Evolutionary conservation across 129 eudicot genomes (phyloP).

Genomic region (Daucus carota): DH1_v3.0 NC_030388.2:12261001-12261500

Average conservation of each 20-base stretch:
- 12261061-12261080: background rate
- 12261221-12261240: conserved; percentile 1
- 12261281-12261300: conserved; percentile 7
- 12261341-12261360: background rate
- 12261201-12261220: conserved; percentile 7
- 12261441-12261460: conserved; percentile 37
- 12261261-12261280: background rate
- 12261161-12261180: background rate
- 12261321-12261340: background rate
- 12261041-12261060: background rate
- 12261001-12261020: conserved; percentile 34
- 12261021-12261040: conserved; percentile 7
- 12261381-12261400: conserved; percentile 33
- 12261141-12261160: background rate
- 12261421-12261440: conserved; percentile 44
- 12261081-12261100: background rate
- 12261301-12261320: background rate
- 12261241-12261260: conserved; percentile 12
- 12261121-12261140: background rate
- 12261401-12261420: conserved; percentile 22
- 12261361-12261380: background rate
- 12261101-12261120: background rate
- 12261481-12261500: conserved; percentile 25
- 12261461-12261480: conserved; percentile 26
- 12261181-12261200: conserved; percentile 8